These are phyloP conservation scores for Penicillium tannophilum DNA, from an alignment of 495 filamentous ascomycete species.

Conservation along the genomic window DNA sequence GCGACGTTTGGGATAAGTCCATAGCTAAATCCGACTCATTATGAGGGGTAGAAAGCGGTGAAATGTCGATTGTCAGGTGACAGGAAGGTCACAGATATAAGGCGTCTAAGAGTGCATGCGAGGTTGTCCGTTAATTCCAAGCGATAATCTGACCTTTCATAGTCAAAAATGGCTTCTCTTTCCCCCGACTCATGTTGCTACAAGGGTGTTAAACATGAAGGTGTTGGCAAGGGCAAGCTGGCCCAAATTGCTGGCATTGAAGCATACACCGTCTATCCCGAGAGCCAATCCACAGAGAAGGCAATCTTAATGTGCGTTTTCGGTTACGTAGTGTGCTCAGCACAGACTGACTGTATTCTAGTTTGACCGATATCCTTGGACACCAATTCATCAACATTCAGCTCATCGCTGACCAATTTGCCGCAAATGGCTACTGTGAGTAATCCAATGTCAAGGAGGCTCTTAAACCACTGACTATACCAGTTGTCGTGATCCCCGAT, in stretches of 20 bases:
- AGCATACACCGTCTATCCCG: slow-evolving; percentile 7
- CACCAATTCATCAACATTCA: slow-evolving; percentile 4
- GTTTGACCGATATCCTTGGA: slow-evolving; percentile 9
- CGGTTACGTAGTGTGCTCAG: background rate
- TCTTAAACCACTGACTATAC: background rate
- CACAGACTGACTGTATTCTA: background rate
- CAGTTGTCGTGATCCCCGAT: slow-evolving; percentile 9
- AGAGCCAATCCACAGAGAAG: background rate
- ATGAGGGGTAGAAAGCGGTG: background rate
- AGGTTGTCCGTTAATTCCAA: too few species aligned
- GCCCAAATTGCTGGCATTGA: slow-evolving; percentile 3
- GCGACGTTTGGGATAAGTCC: background rate
- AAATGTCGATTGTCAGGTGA: background rate
- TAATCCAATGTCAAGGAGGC: background rate
- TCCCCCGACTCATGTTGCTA: slow-evolving; percentile 6
- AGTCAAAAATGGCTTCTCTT: slow-evolving; percentile 1
- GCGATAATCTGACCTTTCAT: too few species aligned
- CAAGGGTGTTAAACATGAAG: slow-evolving; percentile 11
- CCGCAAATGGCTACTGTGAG: slow-evolving; percentile 11
- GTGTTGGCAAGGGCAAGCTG: slow-evolving; percentile 1
- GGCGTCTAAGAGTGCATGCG: too few species aligned
- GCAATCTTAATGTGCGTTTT: slow-evolving; percentile 8
- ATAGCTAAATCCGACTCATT: background rate
- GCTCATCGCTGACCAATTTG: slow-evolving; percentile 10
- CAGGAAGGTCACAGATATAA: background rate